A percentile compares a stretch with the other conserved stretches of the same genome.
Evolutionary conservation across 805 yeast genomes (phyloP).

Genomic region (Lachancea lanzarotensis): DNA sequence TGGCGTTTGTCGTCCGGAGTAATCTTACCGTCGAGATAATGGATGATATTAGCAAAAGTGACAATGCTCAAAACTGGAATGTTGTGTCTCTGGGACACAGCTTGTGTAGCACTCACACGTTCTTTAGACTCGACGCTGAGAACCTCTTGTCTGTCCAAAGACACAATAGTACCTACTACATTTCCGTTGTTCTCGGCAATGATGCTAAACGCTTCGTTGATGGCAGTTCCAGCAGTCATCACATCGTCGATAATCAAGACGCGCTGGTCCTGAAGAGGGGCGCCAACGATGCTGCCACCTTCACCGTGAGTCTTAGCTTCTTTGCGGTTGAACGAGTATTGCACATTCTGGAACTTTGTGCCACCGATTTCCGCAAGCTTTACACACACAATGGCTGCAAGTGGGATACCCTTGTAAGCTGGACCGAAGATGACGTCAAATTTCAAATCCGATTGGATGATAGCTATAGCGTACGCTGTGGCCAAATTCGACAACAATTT

Average conservation of each 20-base stretch:
- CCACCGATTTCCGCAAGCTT: slow-evolving; percentile 88
- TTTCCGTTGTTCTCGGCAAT: slow-evolving; percentile 62
- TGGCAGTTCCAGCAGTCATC: slow-evolving; percentile 98
- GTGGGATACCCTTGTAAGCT: slow-evolving; percentile 95
- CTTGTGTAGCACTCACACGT: slow-evolving; percentile 67
- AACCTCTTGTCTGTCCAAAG: slow-evolving; percentile 93
- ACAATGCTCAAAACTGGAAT: slow-evolving; percentile 86
- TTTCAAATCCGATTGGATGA: slow-evolving; percentile 70
- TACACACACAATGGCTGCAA: slow-evolving; percentile 88
- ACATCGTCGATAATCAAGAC: slow-evolving; percentile 92
- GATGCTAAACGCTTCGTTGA: slow-evolving; percentile 84
- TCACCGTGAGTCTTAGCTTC: slow-evolving; percentile 98
- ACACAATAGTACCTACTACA: slow-evolving; percentile 80
- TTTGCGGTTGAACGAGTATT: slow-evolving; percentile 93
- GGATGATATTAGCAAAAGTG: slow-evolving; percentile 64
- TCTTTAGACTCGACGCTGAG: slow-evolving; percentile 47
- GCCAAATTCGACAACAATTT: slow-evolving; percentile 73
- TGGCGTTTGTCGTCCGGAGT: slow-evolving; percentile 50
- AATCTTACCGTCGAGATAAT: slow-evolving; percentile 50
- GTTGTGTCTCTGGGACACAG: slow-evolving; percentile 60
- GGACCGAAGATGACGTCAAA: slow-evolving; percentile 95
- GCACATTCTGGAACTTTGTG: slow-evolving; percentile 62
- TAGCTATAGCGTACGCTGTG: slow-evolving; percentile 81
- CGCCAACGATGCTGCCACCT: slow-evolving; percentile 93
- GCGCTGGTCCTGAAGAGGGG: slow-evolving; percentile 59